Base-by-base conservation (phyloP, 257 asterid species). In the Ilex asprella region DNA sequence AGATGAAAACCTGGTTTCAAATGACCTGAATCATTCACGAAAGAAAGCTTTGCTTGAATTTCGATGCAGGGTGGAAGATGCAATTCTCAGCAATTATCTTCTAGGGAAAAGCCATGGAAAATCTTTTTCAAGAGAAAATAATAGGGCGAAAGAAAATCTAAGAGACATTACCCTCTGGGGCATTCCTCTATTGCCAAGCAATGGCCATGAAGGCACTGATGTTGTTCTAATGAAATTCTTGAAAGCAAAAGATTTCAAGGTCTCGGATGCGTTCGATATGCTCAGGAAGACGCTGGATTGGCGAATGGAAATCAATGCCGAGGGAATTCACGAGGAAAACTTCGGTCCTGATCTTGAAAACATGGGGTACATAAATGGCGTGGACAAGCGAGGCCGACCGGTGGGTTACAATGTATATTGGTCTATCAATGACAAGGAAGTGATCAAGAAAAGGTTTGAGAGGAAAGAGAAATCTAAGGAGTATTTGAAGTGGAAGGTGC, bases 401-500 rank as follows among this genome's bases (percentile, higher is more conserved):
- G 10, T 91, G 56, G 86, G 95, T 76, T 91, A 81, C 74, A 78
- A 59, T 43, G 52, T 67, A 35, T 32, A 80, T 68, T 79, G 80
- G 54, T 62, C 59, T 30, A 61, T 70, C 8, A 63, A 55, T 58
- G 32, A 62, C 3, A 77, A 63, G 69, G 85, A 86, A 14, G 72
- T 73, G 16, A 71, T 71, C 5, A 75, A 55, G 64, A 71, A 66
- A 8, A 44, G 69, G 10, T 29, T 73, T 69, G 61, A 66, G 54
- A 39, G 69, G 1, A 72, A 78, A 12, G 77, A 76, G 57, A 72
- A 75, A 16, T 57, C 56, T 32, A 68, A 72, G 1, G 84, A 85
- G 32, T 85, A 73, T 39, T 58, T 83, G 44, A 73, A 86, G 49
- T 88, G 98, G 98, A 86, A 87, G 59, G 59, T 91, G 59, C 69